These are phyloP conservation scores for Domatiomyces globalis DNA, from an alignment of 2,329 filamentous ascomycete genomes.

Conservation along the genomic window DNA sequence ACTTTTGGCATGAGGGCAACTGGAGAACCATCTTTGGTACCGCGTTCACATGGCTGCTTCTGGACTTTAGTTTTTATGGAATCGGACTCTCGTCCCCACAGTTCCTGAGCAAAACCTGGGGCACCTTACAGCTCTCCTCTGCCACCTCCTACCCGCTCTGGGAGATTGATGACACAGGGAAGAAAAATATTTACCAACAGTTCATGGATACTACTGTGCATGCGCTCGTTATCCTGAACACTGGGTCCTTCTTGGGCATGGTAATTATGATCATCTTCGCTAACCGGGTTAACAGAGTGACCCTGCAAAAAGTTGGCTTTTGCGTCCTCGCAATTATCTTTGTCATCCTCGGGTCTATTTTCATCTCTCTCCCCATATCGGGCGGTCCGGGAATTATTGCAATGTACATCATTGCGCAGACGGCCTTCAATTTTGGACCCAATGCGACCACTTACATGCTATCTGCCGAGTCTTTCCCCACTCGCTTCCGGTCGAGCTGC, in stretches of 20 bases:
- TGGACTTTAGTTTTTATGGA: conserved; percentile 46
- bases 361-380: conserved; percentile 25
- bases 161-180: conserved; percentile 23
- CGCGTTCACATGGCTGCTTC: conserved; percentile 39
- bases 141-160: conserved; percentile 20
- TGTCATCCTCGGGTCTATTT: conserved; percentile 30
- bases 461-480: conserved; percentile 44
- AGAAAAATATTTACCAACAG: conserved; percentile 31
- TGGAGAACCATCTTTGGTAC: conserved; percentile 33
- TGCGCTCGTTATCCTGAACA: conserved; percentile 28
- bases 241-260: conserved; percentile 31
- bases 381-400: conserved; percentile 25
- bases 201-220: conserved; percentile 27
- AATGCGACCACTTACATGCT: conserved; percentile 34
- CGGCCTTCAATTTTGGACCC: conserved; percentile 35
- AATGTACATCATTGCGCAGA: conserved; percentile 33
- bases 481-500: conserved; percentile 39
- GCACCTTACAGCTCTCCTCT: conserved; percentile 20
- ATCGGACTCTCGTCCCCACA: conserved; percentile 35
- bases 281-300: conserved; percentile 28
- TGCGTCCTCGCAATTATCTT: conserved; percentile 30
- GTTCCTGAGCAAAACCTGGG: conserved; percentile 30
- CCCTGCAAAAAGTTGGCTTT: conserved; percentile 33
- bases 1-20: conserved; percentile 31
- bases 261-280: conserved; percentile 28